These are phyloP conservation scores for Dysphania ambrosioides DNA, from an alignment of 148 eudicot species.

Conservation along the genomic window DNA sequence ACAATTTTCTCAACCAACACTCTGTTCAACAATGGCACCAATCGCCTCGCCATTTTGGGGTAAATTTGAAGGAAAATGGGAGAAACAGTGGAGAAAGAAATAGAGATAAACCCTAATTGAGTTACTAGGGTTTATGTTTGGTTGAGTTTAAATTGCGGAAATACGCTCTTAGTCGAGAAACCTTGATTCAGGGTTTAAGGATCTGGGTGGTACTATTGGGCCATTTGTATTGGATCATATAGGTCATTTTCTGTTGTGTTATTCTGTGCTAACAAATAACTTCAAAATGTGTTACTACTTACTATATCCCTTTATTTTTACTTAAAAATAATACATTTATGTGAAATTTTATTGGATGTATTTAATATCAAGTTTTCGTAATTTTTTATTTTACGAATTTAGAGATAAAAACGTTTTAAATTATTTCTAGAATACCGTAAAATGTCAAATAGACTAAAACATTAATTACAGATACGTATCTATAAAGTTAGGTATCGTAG, in stretches of 20 bases:
- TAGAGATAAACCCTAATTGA: conserved; percentile 14
- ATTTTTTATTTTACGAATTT: too few relatives aligned
- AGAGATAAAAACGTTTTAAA: too few relatives aligned
- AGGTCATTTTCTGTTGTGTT: neutral
- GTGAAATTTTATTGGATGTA: too few relatives aligned
- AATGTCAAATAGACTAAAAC: too few relatives aligned
- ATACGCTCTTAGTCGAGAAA: neutral
- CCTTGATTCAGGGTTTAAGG: too few relatives aligned
- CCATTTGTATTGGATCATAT: neutral
- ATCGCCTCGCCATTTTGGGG: conserved; percentile 37
- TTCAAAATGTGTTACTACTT: neutral
- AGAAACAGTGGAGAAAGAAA: neutral
- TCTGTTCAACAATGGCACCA: conserved; percentile 42
- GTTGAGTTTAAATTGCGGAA: neutral
- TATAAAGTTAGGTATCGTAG: too few relatives aligned
- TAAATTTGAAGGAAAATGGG: neutral
- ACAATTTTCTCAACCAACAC: conserved; percentile 46
- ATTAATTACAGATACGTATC: too few relatives aligned
- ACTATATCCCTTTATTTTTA: too few relatives aligned
- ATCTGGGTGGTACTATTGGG: too few relatives aligned
- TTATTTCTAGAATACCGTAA: too few relatives aligned
- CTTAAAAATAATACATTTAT: too few relatives aligned
- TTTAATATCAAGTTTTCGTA: too few relatives aligned
- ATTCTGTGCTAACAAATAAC: neutral
- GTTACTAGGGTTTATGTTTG: conserved; percentile 26